phyloP scores from a whole-genome alignment of 2,329 filamentous ascomycete species.

The Xylogone sp. region DNA sequence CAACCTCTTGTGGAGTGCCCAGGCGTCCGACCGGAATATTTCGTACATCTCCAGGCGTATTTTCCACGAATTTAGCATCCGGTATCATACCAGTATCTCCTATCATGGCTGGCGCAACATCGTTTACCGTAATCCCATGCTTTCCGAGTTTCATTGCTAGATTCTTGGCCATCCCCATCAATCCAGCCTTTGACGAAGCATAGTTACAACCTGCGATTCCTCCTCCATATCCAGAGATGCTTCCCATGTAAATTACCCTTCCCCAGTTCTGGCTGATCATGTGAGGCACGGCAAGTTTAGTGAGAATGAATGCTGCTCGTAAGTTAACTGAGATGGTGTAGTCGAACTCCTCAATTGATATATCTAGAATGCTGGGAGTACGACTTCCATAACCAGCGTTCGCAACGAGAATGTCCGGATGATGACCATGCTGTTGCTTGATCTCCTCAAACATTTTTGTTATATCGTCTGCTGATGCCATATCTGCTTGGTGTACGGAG shows the following conservation, averaged over 20 bases:
- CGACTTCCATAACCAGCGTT: constrained; percentile 65
- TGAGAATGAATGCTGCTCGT: constrained; percentile 20
- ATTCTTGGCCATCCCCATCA: constrained; percentile 44
- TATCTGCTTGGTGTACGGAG: constrained; percentile 55
- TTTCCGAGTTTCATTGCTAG: constrained; percentile 36
- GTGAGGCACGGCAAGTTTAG: constrained; percentile 19
- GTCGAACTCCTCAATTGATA: constrained; percentile 23
- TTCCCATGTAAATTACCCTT: constrained; percentile 20
- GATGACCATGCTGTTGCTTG: constrained; percentile 47
- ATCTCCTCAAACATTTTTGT: constrained; percentile 52
- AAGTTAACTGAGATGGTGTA: constrained; percentile 22
- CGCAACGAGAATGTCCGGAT: constrained; percentile 56
- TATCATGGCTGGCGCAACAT: constrained; percentile 45
- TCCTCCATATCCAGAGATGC: constrained; percentile 18
- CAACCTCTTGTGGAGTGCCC: constrained; percentile 41
- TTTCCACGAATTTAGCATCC: constrained; percentile 23
- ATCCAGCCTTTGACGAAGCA: constrained; percentile 36
- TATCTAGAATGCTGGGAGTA: constrained; percentile 32
- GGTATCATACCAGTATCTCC: constrained; percentile 41
- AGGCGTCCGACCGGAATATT: constrained; percentile 40
- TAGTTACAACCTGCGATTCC: constrained; percentile 25
- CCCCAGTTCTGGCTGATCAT: constrained; percentile 37
- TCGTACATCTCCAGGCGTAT: constrained; percentile 18
- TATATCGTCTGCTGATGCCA: constrained; percentile 49
- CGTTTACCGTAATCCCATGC: constrained; percentile 43